Evolutionary conservation across 73 alveolate species (phyloP), one percentile per base, ranked within the genome.

Genomic region (Paramecium sexaurelia): DNA sequence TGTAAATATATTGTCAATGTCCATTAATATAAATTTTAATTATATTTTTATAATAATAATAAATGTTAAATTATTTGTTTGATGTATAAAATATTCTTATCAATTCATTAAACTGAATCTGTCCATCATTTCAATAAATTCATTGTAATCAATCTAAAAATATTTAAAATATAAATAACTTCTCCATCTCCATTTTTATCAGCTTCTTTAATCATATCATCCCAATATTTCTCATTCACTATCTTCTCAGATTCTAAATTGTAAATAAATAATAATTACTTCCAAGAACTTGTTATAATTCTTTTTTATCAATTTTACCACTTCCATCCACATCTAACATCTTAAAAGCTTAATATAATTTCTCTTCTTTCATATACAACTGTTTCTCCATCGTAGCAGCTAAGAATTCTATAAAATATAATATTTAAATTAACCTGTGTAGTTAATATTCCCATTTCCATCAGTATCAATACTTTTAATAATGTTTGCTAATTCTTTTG

Each of bases 301-400:
- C 96, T 9, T 35, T 83, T 83, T 82, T 91, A 71, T 91, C 94
- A 37, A 93, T 93, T 82, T 90, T 89, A 10, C 95, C 95, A 39
- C 94, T 92, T 35, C 91, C 92, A 93, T 93, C 94, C 3, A 85
- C 29, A 93, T 93, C 96, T 26, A 93, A 87, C 85, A 78, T 84
- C 17, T 90, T 75, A 66, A 82, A 91, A 84, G 94, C 93, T 36
- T 93, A 29, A 88, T 45, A 85, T 35, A 93, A 82, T 8, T 93
- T 73, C 36, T 93, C 96, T 39, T 91, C 56, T 29, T 75, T 90
- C 92, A 93, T 90, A 40, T 82, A 87, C 32, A 91, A 43, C 40
- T 55, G 17, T 67, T 91, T 91, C 36, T 93, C 96, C 93, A 93
- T 93, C 6, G 94, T 55, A 29, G 96, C 95, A 33, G 95, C 90